phyloP scores from a whole-genome alignment of 169 alveolate species.

The Plasmodium billcollinsi region DNA sequence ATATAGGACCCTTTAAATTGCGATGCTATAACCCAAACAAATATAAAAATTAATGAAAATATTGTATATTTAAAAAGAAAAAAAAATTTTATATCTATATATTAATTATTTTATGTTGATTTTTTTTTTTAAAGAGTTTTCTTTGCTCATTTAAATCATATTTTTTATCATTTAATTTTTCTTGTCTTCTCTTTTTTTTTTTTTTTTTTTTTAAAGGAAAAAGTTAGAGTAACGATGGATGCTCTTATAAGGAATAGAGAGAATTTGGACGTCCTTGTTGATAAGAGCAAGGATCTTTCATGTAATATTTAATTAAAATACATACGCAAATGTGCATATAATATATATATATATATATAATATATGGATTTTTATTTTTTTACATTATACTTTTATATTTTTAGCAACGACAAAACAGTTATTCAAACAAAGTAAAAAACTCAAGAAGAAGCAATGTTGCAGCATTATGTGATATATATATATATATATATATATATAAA shows the following conservation, averaged over 20 bases:
- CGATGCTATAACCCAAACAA: constrained; percentile 76
- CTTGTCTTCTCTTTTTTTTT: background rate
- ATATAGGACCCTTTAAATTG: constrained; percentile 68
- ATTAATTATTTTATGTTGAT: too few relatives aligned
- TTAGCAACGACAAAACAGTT: constrained; percentile 71
- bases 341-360: too few relatives aligned
- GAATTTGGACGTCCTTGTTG: constrained; percentile 76
- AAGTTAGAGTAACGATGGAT: constrained; percentile 74
- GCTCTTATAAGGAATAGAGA: constrained; percentile 73
- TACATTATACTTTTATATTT: background rate
- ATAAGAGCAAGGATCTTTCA: constrained; percentile 77
- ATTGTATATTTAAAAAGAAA: constrained; percentile 13
- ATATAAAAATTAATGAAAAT: constrained; percentile 70
- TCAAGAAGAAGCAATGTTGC: constrained; percentile 69
- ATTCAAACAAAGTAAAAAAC: constrained; percentile 76
- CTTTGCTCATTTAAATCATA: background rate
- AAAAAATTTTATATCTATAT: too few relatives aligned
- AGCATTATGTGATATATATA: constrained; percentile 37
- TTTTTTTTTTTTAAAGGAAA: constrained; percentile 45
- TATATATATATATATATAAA: background rate
- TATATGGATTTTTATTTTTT: constrained; percentile 3
- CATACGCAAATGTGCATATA: too few relatives aligned
- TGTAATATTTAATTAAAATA: constrained; percentile 13
- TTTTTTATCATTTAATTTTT: background rate
- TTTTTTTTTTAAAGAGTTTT: too few relatives aligned